Base-by-base conservation (phyloP, 192 early-diverging fungal genomes). In the Coemansia reversa region DNA sequence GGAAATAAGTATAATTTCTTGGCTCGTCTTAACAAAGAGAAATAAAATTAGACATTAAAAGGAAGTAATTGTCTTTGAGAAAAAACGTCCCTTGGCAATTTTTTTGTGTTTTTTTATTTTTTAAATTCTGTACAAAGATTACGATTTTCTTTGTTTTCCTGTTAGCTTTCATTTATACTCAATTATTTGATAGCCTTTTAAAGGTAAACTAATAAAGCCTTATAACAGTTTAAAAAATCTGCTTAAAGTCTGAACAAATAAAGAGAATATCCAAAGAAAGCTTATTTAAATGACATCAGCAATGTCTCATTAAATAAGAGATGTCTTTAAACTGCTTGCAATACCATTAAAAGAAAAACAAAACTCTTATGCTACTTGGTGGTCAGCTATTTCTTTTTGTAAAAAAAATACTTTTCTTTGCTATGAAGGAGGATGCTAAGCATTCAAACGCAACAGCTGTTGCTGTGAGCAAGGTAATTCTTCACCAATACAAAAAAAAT, bases 91-190 rank as follows among this genome's bases (percentile, higher is more conserved):
- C 39, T 45, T 45, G 39, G 39, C 39, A 45, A 16, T 2, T 16
- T 45, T 16, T 45, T 45, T 45, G 14, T 57, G 8, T 57, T 7
- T 0, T 9, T 4, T 33, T 22, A 3, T 30, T 33, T 33, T 33
- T 45, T 33, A 45, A 8, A 49, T 25, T 60, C 45, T 60, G 18
- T 60, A 28, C 29, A 24, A n/a, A 32, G 39, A 30, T 50, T 61
- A 42, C 55, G 29, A 45, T 61, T 30, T 50, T 29, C 29, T 28
- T 61, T 61, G 30, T 60, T 65, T 32, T 65, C 62, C 48, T 32
- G 11, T 29, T 7, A 24, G 14, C 47, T 25, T 50, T 50, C 49
- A 27, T 29, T 45, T 14, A 4, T 45, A 16, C 39, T 16, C 9
- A 9, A 16, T 16, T 20, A 39, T 45, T 45, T 45, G 39, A 5